Percentiles rank a stretch among this genome's conserved stretches.
These are phyloP conservation scores for Gossypium stocksii DNA, from an alignment of 345 rosid genomes.

Conservation along the genomic window DNA sequence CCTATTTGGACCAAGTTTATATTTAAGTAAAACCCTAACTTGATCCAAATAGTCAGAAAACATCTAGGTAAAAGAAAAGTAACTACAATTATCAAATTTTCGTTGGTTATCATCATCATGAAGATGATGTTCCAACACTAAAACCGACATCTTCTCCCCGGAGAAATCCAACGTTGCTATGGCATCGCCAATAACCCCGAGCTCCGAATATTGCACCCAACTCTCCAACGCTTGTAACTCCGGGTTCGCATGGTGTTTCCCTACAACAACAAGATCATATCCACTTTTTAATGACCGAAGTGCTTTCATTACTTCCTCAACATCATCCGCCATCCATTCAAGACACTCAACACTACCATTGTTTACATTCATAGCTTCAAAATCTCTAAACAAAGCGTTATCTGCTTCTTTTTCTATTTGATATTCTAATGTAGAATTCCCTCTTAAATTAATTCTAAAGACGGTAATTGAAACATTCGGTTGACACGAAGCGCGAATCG, in stretches of 20 bases:
- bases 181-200: conserved; percentile 7
- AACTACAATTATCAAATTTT: not conserved
- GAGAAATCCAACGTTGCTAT: not conserved
- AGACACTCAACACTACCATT: not conserved
- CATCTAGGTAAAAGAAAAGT: too few relatives aligned
- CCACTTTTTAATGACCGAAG: not conserved
- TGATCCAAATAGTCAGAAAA: too few relatives aligned
- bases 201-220: conserved; percentile 2
- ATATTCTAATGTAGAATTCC: not conserved
- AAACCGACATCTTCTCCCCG: not conserved
- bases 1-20: too few relatives aligned
- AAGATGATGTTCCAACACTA: conserved; percentile 1
- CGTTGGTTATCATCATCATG: too few relatives aligned
- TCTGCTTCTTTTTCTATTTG: not conserved
- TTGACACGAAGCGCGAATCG: not conserved
- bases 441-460: not conserved
- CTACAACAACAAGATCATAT: conserved; percentile 5
- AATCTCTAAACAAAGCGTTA: not conserved
- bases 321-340: not conserved
- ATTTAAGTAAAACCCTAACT: too few relatives aligned
- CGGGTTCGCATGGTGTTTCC: not conserved
- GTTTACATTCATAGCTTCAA: not conserved
- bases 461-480: not conserved
- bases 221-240: not conserved
- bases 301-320: not conserved